Percentiles rank a stretch among this genome's conserved stretches.
phyloP scores from a whole-genome alignment of 2,329 filamentous ascomycete species.

The Thyridium curvatum region DNA sequence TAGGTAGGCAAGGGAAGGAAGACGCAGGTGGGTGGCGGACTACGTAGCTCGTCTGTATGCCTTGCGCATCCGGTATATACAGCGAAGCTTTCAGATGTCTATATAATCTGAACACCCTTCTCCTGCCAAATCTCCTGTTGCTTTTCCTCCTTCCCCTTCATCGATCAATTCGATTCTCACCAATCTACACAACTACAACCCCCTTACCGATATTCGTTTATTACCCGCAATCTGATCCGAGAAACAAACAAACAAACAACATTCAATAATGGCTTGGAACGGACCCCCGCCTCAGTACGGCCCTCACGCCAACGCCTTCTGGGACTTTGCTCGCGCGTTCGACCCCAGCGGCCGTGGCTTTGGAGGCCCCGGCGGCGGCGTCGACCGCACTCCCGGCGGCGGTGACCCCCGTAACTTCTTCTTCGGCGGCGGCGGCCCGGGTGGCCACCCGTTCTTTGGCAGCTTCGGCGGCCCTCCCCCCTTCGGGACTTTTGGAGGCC shows the following conservation, averaged over 20 bases:
- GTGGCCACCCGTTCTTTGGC: background rate
- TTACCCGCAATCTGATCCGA: no score
- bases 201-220: no score
- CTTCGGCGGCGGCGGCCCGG: no score
- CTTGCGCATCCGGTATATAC: background rate
- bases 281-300: background rate
- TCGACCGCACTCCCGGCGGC: conserved; percentile 21
- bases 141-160: background rate
- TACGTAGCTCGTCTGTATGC: background rate
- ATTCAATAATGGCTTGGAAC: conserved; percentile 1
- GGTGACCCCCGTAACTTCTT: no score
- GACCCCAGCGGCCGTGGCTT: conserved; percentile 14
- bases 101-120: background rate
- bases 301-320: conserved; percentile 9
- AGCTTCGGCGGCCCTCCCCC: no score
- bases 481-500: no score
- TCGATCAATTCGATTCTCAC: background rate
- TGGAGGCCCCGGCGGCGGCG: conserved; percentile 24
- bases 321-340: conserved; percentile 28
- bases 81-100: background rate
- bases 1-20: no score
- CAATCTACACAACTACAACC: no score
- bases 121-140: background rate
- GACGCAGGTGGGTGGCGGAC: no score
- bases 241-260: background rate